These are phyloP conservation scores for Cicer chorassanicum DNA, from an alignment of 306 rosid species.

Conservation along the genomic window DNA sequence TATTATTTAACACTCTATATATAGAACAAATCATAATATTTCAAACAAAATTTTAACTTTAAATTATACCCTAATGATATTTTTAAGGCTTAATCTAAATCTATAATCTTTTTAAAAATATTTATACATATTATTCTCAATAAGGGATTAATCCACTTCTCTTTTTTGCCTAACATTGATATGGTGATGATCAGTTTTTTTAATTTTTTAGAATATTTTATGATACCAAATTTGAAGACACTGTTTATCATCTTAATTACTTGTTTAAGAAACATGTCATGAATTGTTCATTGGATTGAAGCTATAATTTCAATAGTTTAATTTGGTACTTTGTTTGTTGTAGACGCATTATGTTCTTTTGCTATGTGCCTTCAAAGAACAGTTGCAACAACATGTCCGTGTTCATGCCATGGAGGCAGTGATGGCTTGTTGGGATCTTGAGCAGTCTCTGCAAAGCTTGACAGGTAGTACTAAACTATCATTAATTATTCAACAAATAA, in stretches of 20 bases:
- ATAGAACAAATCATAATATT: too few relatives aligned
- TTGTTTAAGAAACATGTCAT: constrained; percentile 20
- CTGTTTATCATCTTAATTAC: not conserved
- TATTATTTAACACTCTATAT: too few relatives aligned
- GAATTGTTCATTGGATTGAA: not conserved
- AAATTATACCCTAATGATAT: too few relatives aligned
- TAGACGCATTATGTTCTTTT: constrained; percentile 77
- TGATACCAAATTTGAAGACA: constrained; percentile 38
- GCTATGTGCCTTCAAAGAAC: constrained; percentile 84
- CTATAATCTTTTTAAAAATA: too few relatives aligned
- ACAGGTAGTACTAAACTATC: constrained; percentile 54
- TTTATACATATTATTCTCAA: too few relatives aligned
- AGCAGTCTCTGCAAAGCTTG: constrained; percentile 84
- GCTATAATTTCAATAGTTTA: not conserved
- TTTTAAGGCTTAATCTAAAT: too few relatives aligned
- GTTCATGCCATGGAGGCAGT: constrained; percentile 97
- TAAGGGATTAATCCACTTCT: too few relatives aligned
- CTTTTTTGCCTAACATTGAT: constrained; percentile 39
- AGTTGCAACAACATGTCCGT: constrained; percentile 85
- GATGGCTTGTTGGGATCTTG: constrained; percentile 94
- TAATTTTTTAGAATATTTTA: constrained; percentile 49
- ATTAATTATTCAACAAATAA: not conserved
- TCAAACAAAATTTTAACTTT: too few relatives aligned
- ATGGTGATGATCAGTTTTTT: constrained; percentile 29
- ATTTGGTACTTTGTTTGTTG: constrained; percentile 27